Evolutionary conservation across 2,329 filamentous ascomycete genomes (phyloP), one percentile per base, ranked within the genome.

Genomic region (Fusarium tuaranense): DNA sequence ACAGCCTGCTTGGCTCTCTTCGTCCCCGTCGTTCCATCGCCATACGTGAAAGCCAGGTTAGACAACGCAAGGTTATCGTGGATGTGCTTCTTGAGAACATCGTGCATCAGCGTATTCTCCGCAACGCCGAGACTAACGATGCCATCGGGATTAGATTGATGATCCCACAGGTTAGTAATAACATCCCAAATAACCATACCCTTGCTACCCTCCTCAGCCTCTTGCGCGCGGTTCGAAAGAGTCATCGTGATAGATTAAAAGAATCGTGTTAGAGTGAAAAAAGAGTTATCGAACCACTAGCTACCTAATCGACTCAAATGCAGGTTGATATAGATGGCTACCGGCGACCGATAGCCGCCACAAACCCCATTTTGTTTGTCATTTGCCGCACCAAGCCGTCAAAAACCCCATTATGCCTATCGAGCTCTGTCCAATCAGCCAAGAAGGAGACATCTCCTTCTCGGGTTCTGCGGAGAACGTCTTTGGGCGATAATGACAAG

Each of bases 61-160:
- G 70, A 72, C 0, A 84, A 67, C 7, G 82, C 75, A 8, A 85
- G 73, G 53, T 84, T 83, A 3, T 75, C 72, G 73, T 86, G 84
- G 34, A 85, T 80, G 67, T 85, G 86, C 22, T 83, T 74, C 2
- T 83, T 77, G 4, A 89, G 81, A 4, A 81, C 75, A 20, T 83
- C 75, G 65, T 89, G 87, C 87, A 89, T 88, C 48, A 89, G 82
- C 1, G 80, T 78, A 74, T 89, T 89, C 76, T 89, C 88, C 7
- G 88, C 88, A 1, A 89, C 81, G 1, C 87, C 87, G 0, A 90
- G 82, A 67, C 84, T 88, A 36, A 88, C 79, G 69, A 85, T 87
- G 30, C 87, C 87, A 16, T 79, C 72, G 0, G 85, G 83, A 62
- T 87, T 87, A 5, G 78, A 73, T 5, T 75, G 58, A 0, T 84